These are phyloP conservation scores for Larix kaempferi DNA, from an alignment of 75 land plant species.

Conservation along the genomic window DNA sequence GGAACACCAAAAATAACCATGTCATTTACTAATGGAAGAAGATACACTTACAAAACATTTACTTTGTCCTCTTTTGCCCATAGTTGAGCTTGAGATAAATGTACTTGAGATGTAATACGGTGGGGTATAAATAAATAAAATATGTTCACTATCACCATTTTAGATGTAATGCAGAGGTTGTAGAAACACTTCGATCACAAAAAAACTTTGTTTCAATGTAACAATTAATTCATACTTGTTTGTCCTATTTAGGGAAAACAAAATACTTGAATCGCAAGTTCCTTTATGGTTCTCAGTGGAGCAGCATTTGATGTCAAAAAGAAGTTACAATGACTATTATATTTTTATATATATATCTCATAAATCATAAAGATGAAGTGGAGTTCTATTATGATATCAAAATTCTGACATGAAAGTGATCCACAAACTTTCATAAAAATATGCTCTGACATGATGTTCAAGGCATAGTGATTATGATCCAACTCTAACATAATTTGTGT, in stretches of 20 bases:
- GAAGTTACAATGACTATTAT: neutral
- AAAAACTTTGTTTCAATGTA: neutral
- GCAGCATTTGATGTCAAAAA: neutral
- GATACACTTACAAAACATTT: neutral
- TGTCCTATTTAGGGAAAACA: neutral
- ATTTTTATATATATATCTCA: neutral
- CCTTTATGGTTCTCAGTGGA: neutral
- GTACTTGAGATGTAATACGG: slow-evolving; percentile 1
- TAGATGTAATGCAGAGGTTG: neutral
- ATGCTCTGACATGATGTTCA: slow-evolving; percentile 7
- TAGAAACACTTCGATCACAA: neutral
- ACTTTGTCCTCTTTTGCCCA: neutral
- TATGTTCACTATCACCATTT: neutral
- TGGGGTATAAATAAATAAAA: neutral
- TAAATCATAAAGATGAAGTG: neutral
- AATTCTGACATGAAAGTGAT: neutral
- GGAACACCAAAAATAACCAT: neutral
- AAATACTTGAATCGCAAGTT: neutral
- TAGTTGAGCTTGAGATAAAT: neutral
- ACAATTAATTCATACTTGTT: neutral
- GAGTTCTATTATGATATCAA: neutral
- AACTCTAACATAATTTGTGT: neutral
- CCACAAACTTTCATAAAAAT: neutral
- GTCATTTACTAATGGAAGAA: neutral
- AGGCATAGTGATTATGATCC: neutral